phyloP scores from a whole-genome alignment of 148 eudicot genomes.

The Silene conica region DNA sequence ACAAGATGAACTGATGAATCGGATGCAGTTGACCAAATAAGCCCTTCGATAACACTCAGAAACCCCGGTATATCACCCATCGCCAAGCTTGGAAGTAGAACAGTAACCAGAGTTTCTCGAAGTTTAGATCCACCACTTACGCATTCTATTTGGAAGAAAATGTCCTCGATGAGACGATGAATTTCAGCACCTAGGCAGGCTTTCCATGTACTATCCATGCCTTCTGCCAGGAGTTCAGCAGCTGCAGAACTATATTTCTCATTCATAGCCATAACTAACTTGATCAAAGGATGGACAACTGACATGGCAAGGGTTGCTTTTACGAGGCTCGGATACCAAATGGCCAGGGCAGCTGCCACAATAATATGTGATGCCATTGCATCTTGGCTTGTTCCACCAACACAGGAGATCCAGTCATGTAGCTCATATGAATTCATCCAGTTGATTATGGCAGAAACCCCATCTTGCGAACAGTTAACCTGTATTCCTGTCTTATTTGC shows the following conservation, averaged over 20 bases:
- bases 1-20: conserved; percentile 95
- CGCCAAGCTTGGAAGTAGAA: conserved; percentile 94
- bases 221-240: conserved; percentile 95
- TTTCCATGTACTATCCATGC: conserved; percentile 98
- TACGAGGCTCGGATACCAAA: conserved; percentile 97
- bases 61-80: conserved; percentile 83
- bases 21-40: conserved; percentile 98
- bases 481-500: conserved; percentile 12
- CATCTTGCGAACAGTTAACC: conserved; percentile 29
- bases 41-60: conserved; percentile 80
- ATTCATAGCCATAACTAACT: conserved; percentile 93
- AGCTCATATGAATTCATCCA: conserved; percentile 92
- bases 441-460: conserved; percentile 48
- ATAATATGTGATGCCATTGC: conserved; percentile 94
- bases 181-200: conserved; percentile 77
- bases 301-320: conserved; percentile 67
- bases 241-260: conserved; percentile 88
- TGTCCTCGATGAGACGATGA: conserved; percentile 74
- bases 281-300: conserved; percentile 69
- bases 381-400: conserved; percentile 93
- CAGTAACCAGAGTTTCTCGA: conserved; percentile 64
- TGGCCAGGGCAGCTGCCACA: conserved; percentile 89
- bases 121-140: conserved; percentile 70
- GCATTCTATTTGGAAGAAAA: conserved; percentile 91
- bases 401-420: conserved; percentile 95